Percentiles rank a stretch among this genome's conserved stretches.
These are phyloP conservation scores for Podospora pseudoanserina DNA, from an alignment of 495 filamentous ascomycete species.

Conservation along the genomic window DNA sequence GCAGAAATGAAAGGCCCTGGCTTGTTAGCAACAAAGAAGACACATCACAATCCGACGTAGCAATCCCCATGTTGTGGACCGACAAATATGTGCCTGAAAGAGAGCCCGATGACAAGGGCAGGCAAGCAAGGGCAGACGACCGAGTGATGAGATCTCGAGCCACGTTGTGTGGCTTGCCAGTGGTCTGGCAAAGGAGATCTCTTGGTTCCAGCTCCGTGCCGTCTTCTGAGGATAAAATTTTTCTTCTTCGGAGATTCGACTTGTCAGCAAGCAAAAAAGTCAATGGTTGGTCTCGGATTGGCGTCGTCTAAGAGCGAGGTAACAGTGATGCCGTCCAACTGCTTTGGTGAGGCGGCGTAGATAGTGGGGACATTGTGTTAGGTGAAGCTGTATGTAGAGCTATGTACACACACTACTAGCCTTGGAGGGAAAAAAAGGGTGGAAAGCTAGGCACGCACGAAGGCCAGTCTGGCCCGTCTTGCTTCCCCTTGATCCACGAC, in stretches of 20 bases:
- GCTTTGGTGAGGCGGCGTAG: constrained; percentile 4
- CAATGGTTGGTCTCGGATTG: not conserved
- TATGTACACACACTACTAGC: not conserved
- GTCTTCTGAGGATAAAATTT: not conserved
- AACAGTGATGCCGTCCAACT: not conserved
- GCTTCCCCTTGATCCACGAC: constrained; percentile 7
- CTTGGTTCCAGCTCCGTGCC: not conserved
- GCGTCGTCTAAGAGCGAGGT: not conserved
- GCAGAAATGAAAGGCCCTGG: not conserved
- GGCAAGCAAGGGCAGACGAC: not conserved
- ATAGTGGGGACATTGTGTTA: constrained; percentile 3
- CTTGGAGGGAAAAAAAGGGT: not conserved
- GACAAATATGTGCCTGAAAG: not conserved
- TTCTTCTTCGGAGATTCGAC: not conserved
- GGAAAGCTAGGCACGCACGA: not conserved
- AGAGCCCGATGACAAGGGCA: not conserved
- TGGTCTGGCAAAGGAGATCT: not conserved
- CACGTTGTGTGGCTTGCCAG: not conserved
- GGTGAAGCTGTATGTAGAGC: not conserved
- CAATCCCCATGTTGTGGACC: not conserved
- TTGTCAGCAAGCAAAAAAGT: not conserved
- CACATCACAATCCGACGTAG: not conserved
- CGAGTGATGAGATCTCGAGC: not conserved
- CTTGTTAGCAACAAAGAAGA: not conserved
- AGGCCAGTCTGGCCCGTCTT: not conserved